Percentiles rank a stretch among this genome's conserved stretches.
Evolutionary conservation across 176 grass and related monocot species (phyloP).

Genomic region (Puya raimondii): DNA sequence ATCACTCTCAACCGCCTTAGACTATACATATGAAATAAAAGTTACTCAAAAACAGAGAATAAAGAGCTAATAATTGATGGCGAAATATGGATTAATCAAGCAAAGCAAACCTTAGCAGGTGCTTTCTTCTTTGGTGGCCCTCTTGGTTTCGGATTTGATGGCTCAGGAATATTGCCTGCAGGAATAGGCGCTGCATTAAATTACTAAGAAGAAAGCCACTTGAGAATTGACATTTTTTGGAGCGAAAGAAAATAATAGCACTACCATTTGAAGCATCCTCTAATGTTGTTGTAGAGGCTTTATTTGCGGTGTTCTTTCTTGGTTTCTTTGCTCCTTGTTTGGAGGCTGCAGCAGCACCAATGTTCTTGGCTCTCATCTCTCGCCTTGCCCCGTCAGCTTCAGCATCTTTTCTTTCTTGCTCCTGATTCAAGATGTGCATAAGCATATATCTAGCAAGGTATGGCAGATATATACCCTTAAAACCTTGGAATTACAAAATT

Average conservation of each 20-base stretch:
- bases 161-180: conserved; percentile 18
- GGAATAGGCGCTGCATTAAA: background rate
- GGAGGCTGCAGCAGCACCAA: background rate
- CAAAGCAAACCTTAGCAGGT: conserved; percentile 27
- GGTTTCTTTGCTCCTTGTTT: conserved; percentile 27
- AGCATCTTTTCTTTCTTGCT: conserved; percentile 30
- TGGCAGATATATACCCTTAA: too few relatives aligned
- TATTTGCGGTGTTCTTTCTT: conserved; percentile 27
- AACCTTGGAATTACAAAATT: too few relatives aligned
- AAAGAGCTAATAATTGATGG: background rate
- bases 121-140: conserved; percentile 41
- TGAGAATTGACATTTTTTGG: background rate
- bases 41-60: background rate
- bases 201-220: background rate
- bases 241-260: background rate
- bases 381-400: conserved; percentile 15
- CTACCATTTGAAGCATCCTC: background rate
- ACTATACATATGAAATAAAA: conserved; percentile 19
- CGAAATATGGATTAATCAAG: background rate
- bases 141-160: conserved; percentile 17
- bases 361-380: conserved; percentile 14
- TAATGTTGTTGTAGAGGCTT: background rate
- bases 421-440: conserved; percentile 22
- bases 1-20: conserved; percentile 23
- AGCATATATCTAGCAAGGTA: background rate